Conservation (phyloP, 805 yeast species). For the Blastobotrys attinorum region DNA sequence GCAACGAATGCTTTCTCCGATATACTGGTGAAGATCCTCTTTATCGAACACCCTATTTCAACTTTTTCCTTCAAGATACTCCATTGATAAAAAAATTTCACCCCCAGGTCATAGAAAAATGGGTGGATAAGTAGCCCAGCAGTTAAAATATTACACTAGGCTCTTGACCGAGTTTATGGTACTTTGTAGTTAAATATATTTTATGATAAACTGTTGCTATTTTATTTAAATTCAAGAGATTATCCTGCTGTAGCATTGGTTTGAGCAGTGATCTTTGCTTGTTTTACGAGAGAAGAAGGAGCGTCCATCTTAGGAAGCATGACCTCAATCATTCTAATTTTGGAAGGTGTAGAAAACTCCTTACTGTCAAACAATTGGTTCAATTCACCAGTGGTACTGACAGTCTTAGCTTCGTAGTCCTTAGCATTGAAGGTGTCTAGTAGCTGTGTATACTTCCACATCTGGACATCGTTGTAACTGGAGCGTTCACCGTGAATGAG, state of each 20-base stretch:
- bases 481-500: slow-evolving; percentile 50
- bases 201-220: not conserved
- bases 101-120: too few relatives aligned
- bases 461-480: slow-evolving; percentile 52
- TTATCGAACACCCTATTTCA: too few relatives aligned
- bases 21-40: too few relatives aligned
- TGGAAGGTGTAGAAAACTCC: slow-evolving; percentile 35
- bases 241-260: slow-evolving; percentile 26
- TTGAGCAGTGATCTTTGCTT: slow-evolving; percentile 54
- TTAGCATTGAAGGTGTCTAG: slow-evolving; percentile 50
- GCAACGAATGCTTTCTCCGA: too few relatives aligned
- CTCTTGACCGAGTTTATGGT: too few relatives aligned
- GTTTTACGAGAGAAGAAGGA: slow-evolving; percentile 53
- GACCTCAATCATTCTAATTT: slow-evolving; percentile 48
- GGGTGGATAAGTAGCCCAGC: too few relatives aligned
- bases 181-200: too few relatives aligned
- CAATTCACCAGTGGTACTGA: slow-evolving; percentile 43
- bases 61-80: too few relatives aligned
- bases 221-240: not conserved
- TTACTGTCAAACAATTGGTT: slow-evolving; percentile 34
- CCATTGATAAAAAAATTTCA: too few relatives aligned
- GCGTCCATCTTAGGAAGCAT: slow-evolving; percentile 55
- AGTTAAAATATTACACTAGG: too few relatives aligned
- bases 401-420: slow-evolving; percentile 33
- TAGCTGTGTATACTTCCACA: slow-evolving; percentile 47